Evolutionary conservation across 1,139 yeast genomes (phyloP).

Genomic region (Scheffersomyces illinoinensis): DNA sequence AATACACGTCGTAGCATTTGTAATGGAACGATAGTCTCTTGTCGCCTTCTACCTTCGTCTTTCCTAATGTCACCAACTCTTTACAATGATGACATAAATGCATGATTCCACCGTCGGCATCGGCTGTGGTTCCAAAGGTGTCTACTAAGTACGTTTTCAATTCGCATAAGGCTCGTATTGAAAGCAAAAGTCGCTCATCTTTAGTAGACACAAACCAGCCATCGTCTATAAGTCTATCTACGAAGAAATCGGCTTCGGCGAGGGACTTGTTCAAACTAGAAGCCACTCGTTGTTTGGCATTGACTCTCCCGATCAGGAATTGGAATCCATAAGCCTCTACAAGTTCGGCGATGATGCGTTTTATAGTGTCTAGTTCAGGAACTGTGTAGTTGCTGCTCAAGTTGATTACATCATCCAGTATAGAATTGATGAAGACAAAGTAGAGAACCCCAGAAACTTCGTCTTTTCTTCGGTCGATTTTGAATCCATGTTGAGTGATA

Average conservation of each 20-base stretch:
- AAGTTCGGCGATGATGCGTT: conserved; percentile 48
- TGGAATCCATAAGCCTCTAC: conserved; percentile 28
- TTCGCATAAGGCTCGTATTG: conserved; percentile 49
- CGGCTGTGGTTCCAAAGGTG: conserved; percentile 38
- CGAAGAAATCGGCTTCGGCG: conserved; percentile 35
- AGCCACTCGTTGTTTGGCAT: conserved; percentile 29
- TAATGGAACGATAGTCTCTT: conserved; percentile 50
- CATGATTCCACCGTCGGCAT: conserved; percentile 39
- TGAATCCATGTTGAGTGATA: conserved; percentile 44
- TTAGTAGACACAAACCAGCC: conserved; percentile 50
- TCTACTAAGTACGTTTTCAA: conserved; percentile 44
- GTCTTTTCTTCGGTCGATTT: conserved; percentile 40
- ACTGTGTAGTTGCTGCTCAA: conserved; percentile 43
- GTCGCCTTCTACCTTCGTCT: conserved; percentile 29
- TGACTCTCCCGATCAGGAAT: conserved; percentile 29
- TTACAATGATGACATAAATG: conserved; percentile 53
- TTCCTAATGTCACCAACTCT: conserved; percentile 59
- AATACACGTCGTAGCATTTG: conserved; percentile 45
- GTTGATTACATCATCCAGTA: conserved; percentile 42
- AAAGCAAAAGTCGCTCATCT: conserved; percentile 29
- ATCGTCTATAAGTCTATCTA: conserved; percentile 43
- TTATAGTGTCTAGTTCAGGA: conserved; percentile 50
- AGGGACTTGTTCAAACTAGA: conserved; percentile 23
- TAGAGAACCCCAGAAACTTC: conserved; percentile 34
- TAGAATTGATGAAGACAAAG: conserved; percentile 46